Evolutionary conservation across 352 stramenopile genomes (phyloP).

Genomic region (Blastocystis sp.): DNA sequence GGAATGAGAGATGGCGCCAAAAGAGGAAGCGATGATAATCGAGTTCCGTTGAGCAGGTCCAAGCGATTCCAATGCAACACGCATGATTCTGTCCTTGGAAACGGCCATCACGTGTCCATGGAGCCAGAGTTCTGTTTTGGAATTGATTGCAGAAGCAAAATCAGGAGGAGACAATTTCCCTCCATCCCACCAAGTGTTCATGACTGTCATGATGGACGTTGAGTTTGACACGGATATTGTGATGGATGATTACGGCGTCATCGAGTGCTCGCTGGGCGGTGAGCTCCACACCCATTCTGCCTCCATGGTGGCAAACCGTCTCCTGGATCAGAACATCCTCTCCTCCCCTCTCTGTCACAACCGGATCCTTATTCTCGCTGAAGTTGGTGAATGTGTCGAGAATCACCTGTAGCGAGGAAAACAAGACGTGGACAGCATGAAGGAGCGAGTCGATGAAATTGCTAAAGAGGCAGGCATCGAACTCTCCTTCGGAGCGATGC

Average conservation of each 20-base stretch:
- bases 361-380: not conserved
- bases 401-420: not conserved
- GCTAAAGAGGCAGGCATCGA: not conserved
- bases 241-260: not conserved
- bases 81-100: too few relatives aligned
- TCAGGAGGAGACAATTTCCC: not conserved
- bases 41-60: too few relatives aligned
- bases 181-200: not conserved
- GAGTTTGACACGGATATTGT: not conserved
- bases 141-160: too few relatives aligned
- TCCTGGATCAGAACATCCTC: not conserved
- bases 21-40: not conserved
- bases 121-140: too few relatives aligned
- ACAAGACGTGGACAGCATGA: not conserved
- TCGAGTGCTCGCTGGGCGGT: not conserved
- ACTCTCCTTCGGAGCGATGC: not conserved
- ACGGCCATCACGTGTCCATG: too few relatives aligned
- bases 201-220: not conserved
- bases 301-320: not conserved
- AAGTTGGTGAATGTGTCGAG: not conserved
- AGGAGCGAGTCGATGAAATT: not conserved
- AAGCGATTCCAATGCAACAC: too few relatives aligned
- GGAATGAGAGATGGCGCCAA: not conserved
- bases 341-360: not conserved
- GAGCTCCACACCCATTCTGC: not conserved